phyloP scores from a whole-genome alignment of 2,329 filamentous ascomycete genomes.

The Nigrospora oryzae region DNA sequence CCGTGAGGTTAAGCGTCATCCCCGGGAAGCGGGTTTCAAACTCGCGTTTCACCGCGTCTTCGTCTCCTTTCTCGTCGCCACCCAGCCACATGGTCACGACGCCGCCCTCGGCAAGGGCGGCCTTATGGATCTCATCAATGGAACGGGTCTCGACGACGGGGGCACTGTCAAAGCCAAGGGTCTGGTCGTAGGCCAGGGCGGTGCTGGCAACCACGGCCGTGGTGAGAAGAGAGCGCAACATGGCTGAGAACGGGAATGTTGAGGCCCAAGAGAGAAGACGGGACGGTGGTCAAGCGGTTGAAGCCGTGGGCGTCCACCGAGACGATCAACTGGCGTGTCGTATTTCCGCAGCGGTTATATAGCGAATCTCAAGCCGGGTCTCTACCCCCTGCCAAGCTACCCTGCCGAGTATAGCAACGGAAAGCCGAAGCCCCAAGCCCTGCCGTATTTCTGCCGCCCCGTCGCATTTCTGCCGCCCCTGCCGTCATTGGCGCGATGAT shows the following conservation, averaged over 20 bases:
- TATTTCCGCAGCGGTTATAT: too few species aligned
- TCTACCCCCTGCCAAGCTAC: too few species aligned
- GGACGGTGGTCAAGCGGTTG: too few species aligned
- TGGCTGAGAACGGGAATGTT: background rate
- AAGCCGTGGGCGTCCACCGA: too few species aligned
- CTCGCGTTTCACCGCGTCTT: conserved; percentile 26
- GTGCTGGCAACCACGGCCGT: background rate
- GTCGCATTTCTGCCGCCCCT: too few species aligned
- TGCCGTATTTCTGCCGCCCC: too few species aligned
- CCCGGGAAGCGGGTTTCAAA: conserved; percentile 39
- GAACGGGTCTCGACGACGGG: conserved; percentile 31
- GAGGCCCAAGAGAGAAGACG: too few species aligned
- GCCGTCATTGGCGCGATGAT: too few species aligned
- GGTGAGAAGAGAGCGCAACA: background rate
- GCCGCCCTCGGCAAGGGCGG: conserved; percentile 36
- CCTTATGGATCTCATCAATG: conserved; percentile 39
- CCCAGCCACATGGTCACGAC: conserved; percentile 38
- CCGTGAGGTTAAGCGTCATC: conserved; percentile 42
- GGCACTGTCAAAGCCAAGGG: conserved; percentile 13
- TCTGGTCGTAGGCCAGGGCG: conserved; percentile 12
- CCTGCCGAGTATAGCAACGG: too few species aligned
- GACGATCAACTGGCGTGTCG: too few species aligned
- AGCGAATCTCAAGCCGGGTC: too few species aligned
- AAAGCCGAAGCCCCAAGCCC: too few species aligned
- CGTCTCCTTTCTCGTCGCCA: conserved; percentile 34